phyloP scores from a whole-genome alignment of 2,329 filamentous ascomycete species.

The Alternaria angustiovoidea region DNA sequence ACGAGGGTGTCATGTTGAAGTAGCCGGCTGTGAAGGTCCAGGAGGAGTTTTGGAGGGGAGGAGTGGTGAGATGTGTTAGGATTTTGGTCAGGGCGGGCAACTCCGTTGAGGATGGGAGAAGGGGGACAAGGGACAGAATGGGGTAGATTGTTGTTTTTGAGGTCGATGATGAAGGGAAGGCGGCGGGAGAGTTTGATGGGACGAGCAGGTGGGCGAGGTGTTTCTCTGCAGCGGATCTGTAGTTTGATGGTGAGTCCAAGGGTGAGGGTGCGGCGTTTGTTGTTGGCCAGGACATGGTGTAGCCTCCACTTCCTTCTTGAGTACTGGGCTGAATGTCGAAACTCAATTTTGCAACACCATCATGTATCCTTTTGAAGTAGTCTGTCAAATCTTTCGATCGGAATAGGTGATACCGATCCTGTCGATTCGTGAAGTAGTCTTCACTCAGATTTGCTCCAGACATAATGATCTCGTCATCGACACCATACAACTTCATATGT shows the following conservation, averaged over 20 bases:
- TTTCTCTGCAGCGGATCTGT: slow-evolving; percentile 72
- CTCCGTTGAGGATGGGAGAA: slow-evolving; percentile 89
- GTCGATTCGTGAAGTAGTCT: slow-evolving; percentile 95
- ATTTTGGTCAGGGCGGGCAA: slow-evolving; percentile 81
- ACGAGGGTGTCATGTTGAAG: slow-evolving; percentile 91
- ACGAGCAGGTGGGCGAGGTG: slow-evolving; percentile 73
- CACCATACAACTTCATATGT: slow-evolving; percentile 98
- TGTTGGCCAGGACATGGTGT: slow-evolving; percentile 74
- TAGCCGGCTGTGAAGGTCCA: slow-evolving; percentile 99
- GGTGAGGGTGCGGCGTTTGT: slow-evolving; percentile 79
- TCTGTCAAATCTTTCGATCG: slow-evolving; percentile 79
- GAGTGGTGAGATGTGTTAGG: slow-evolving; percentile 72
- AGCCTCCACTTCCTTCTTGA: slow-evolving; percentile 58
- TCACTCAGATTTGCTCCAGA: slow-evolving; percentile 86
- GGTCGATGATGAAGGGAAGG: slow-evolving; percentile 36
- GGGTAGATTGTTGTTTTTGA: slow-evolving; percentile 73
- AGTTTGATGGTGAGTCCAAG: slow-evolving; percentile 72
- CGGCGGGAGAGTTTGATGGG: slow-evolving; percentile 51
- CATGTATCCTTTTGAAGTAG: slow-evolving; percentile 81
- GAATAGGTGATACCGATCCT: slow-evolving; percentile 95
- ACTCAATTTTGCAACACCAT: slow-evolving; percentile 79
- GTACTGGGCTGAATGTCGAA: slow-evolving; percentile 75
- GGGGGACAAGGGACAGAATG: slow-evolving; percentile 84
- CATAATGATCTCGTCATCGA: slow-evolving; percentile 94
- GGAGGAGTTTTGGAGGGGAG: slow-evolving; percentile 71